Conservation (phyloP, 129 eudicot species). For the Pittosporum tobira region DNA sequence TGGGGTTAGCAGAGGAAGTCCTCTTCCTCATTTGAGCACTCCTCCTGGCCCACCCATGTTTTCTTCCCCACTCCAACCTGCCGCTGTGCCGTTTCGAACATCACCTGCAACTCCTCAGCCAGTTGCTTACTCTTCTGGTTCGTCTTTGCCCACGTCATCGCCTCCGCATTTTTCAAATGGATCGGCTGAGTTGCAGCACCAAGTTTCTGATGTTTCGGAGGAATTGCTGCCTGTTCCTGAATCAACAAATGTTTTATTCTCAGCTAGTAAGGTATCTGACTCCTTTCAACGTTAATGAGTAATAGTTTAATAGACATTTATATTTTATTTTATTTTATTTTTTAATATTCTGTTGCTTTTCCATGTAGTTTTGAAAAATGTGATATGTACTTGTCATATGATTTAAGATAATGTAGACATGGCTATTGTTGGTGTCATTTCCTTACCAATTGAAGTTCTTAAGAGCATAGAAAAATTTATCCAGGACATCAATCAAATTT, state of each 20-base stretch:
- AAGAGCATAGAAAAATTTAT: no score
- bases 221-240: conserved; percentile 28
- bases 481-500: no score
- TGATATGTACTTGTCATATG: not conserved
- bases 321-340: no score
- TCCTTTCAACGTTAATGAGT: not conserved
- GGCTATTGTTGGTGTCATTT: no score
- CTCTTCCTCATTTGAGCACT: conserved; percentile 65
- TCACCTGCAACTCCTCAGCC: conserved; percentile 96
- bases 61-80: conserved; percentile 80
- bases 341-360: not conserved
- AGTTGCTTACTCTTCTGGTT: conserved; percentile 42
- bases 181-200: conserved; percentile 42
- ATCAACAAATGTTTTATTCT: conserved; percentile 68
- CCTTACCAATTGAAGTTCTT: no score
- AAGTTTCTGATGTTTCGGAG: conserved; percentile 37
- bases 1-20: conserved; percentile 50
- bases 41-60: conserved; percentile 97
- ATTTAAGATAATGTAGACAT: no score
- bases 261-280: conserved; percentile 78
- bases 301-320: no score
- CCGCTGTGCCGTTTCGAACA: conserved; percentile 83
- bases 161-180: conserved; percentile 61
- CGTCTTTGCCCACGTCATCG: conserved; percentile 60
- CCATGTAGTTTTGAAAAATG: not conserved